Percentiles rank a stretch among this genome's conserved stretches.
Conservation (phyloP, 2,329 filamentous ascomycete genomes). For the Colletotrichum kahawae region DNA sequence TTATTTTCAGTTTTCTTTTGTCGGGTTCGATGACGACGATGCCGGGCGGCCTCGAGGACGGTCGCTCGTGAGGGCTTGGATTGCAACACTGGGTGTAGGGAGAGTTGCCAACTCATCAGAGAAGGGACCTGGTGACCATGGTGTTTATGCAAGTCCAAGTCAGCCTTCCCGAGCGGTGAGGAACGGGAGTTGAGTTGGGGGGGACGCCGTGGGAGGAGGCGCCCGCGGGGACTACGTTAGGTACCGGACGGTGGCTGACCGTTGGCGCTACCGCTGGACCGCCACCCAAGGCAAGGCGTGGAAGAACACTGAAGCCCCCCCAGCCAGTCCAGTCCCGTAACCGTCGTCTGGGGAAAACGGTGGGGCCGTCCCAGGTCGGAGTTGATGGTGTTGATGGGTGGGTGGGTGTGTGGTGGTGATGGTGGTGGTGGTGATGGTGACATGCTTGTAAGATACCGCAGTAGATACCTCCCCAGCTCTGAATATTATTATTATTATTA, state of each 20-base stretch:
- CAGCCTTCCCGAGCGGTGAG: slow-evolving; percentile 21
- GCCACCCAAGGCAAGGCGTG: neutral
- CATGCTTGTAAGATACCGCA: neutral
- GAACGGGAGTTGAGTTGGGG: neutral
- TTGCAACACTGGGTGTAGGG: slow-evolving; percentile 10
- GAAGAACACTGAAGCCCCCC: neutral
- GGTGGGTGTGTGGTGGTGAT: neutral
- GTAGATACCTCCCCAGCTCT: neutral
- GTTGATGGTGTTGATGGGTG: neutral
- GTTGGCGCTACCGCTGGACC: slow-evolving; percentile 1
- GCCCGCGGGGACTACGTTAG: neutral
- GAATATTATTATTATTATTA: neutral
- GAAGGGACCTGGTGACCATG: slow-evolving; percentile 19
- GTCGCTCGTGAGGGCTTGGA: neutral
- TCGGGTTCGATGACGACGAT: neutral
- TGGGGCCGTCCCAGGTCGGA: neutral
- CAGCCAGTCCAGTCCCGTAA: neutral
- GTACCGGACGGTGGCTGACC: slow-evolving; percentile 11
- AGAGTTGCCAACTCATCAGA: slow-evolving; percentile 20
- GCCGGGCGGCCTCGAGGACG: neutral
- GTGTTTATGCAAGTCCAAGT: slow-evolving; percentile 23
- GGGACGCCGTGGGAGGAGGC: neutral
- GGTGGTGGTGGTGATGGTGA: neutral
- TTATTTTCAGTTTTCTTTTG: neutral
- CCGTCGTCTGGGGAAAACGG: slow-evolving; percentile 8